Conservation (phyloP, 1,139 yeast species). For the Hyphopichia burtonii region DNA sequence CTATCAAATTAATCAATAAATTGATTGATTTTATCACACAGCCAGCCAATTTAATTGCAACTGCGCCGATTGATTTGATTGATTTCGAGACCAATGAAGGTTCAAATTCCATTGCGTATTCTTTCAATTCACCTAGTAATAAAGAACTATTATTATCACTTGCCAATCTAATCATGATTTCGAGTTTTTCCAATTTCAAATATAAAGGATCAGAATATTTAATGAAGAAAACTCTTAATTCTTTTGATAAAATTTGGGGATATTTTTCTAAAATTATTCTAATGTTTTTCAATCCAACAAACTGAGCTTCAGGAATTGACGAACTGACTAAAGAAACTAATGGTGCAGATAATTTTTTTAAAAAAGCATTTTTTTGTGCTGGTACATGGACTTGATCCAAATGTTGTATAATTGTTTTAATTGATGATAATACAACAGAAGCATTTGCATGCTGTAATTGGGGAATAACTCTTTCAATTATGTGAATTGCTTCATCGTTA, state of each 20-base stretch:
- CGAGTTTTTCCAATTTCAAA: conserved; percentile 88
- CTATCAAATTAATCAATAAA: conserved; percentile 69
- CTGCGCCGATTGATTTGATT: conserved; percentile 80
- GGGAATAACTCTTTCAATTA: conserved; percentile 88
- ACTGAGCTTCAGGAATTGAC: conserved; percentile 90
- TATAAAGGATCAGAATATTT: conserved; percentile 95
- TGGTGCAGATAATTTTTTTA: conserved; percentile 86
- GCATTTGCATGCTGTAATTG: conserved; percentile 98
- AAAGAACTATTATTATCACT: conserved; percentile 66
- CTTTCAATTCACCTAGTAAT: conserved; percentile 81
- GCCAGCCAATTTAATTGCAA: conserved; percentile 75
- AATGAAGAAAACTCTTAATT: conserved; percentile 86
- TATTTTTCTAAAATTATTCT: conserved; percentile 86
- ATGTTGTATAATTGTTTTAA: conserved; percentile 79
- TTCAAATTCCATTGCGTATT: conserved; percentile 93
- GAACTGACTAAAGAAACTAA: conserved; percentile 84
- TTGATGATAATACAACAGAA: conserved; percentile 85
- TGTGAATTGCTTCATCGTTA: conserved; percentile 72
- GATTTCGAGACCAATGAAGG: conserved; percentile 83
- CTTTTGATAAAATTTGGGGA: conserved; percentile 76
- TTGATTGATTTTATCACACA: conserved; percentile 71
- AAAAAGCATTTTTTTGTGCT: conserved; percentile 37
- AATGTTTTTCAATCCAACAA: conserved; percentile 89
- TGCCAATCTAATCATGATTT: conserved; percentile 83
- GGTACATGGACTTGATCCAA: conserved; percentile 46